Conservation (phyloP, 2,329 filamentous ascomycete genomes). For the Colletotrichum theobromicola region DNA sequence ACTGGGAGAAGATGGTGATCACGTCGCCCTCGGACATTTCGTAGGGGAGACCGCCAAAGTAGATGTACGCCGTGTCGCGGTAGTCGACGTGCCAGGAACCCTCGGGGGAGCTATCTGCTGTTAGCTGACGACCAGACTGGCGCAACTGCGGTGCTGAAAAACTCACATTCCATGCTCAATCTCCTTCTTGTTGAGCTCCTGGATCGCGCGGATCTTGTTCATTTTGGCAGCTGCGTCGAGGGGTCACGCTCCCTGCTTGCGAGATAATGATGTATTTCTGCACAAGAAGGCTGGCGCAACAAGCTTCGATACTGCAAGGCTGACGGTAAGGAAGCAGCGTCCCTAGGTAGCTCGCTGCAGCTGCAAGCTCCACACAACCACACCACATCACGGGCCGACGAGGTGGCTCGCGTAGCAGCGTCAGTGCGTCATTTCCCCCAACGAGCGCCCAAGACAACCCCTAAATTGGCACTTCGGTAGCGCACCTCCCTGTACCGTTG, state of each 20-base stretch:
- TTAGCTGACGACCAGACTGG: slow-evolving; percentile 26
- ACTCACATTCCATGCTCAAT: slow-evolving; percentile 84
- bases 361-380: slow-evolving; percentile 6
- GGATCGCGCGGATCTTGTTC: slow-evolving; percentile 93
- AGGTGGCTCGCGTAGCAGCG: not conserved
- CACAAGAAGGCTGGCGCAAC: not conserved
- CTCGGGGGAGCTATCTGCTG: slow-evolving; percentile 68
- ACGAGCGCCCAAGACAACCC: not conserved
- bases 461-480: slow-evolving; percentile 3
- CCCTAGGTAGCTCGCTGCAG: not conserved
- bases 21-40: slow-evolving; percentile 95
- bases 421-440: slow-evolving; percentile 17
- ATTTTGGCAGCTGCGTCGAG: slow-evolving; percentile 52
- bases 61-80: slow-evolving; percentile 94
- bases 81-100: slow-evolving; percentile 98
- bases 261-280: not conserved
- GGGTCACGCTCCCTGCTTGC: not conserved
- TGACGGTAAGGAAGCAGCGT: not conserved
- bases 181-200: slow-evolving; percentile 92
- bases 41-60: slow-evolving; percentile 92
- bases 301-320: slow-evolving; percentile 17
- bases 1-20: slow-evolving; percentile 96
- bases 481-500: slow-evolving; percentile 16
- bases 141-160: not conserved
- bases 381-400: not conserved